A percentile compares a stretch with the other conserved stretches of the same genome.
Evolutionary conservation across 176 grass and related monocot species (phyloP).

Genomic region (Cenchrus purpureus): DNA sequence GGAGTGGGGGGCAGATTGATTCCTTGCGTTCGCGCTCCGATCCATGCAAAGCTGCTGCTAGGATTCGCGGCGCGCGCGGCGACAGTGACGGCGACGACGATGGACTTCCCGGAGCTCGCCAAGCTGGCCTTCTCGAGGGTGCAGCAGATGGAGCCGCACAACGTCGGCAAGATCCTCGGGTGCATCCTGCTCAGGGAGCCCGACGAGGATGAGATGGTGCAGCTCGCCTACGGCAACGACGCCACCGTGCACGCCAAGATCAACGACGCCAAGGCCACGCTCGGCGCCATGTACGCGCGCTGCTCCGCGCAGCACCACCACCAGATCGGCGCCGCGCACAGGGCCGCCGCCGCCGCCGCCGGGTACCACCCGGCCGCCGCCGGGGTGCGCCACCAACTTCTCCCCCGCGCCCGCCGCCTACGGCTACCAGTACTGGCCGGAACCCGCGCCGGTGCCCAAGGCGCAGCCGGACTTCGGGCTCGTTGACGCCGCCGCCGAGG

Average conservation of each 20-base stretch:
- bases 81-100: not conserved
- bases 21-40: not conserved
- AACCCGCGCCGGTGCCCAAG: slow-evolving; percentile 22
- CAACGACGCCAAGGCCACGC: slow-evolving; percentile 57
- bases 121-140: slow-evolving; percentile 64
- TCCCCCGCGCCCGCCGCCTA: slow-evolving; percentile 11
- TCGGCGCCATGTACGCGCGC: slow-evolving; percentile 45
- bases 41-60: not conserved
- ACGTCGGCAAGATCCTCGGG: slow-evolving; percentile 77
- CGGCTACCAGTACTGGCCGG: slow-evolving; percentile 52
- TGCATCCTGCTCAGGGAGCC: slow-evolving; percentile 72
- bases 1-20: not conserved
- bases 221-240: slow-evolving; percentile 73
- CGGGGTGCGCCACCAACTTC: slow-evolving; percentile 25
- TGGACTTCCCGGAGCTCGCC: slow-evolving; percentile 71
- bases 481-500: slow-evolving; percentile 13
- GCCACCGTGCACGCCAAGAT: slow-evolving; percentile 51
- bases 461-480: slow-evolving; percentile 24
- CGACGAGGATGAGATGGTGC: slow-evolving; percentile 65
- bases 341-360: slow-evolving; percentile 3
- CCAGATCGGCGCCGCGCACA: slow-evolving; percentile 30
- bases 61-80: too few species aligned
- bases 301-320: slow-evolving; percentile 44
- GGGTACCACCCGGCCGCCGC: not conserved
- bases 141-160: slow-evolving; percentile 65